Evolutionary conservation across 306 rosid species (phyloP), one percentile per base, ranked within the genome.

Genomic region (Ziziphus jujuba): DNA sequence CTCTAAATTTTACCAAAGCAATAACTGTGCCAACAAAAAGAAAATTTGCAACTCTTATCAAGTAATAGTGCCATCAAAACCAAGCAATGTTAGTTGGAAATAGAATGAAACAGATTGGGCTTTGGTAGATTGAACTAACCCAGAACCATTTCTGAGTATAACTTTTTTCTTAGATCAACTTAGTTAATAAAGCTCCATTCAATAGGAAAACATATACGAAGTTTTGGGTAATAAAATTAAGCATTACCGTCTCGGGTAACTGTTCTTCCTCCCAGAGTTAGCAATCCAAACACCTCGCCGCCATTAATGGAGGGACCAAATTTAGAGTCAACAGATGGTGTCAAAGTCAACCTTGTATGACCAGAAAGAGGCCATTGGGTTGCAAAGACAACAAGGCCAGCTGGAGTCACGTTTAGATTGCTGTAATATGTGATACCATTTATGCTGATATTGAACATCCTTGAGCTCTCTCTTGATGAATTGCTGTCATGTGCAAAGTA

Each of bases 321-420:
- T 14, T 75, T 75, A 59, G 96, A 95, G 61, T 55, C 72, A 33
- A 77, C 51, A 65, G 81, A 60, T 59, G 89, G 89, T 58, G 87
- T 90, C 76, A 95, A 66, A 61, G 85, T 86, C 72, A 88, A 28
- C 66, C 69, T 85, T 5, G 90, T 82, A 49, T 70, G 70, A 74
- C 97, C 97, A 65, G 49, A 67, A 72, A 95, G 97, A 79, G 88
- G 99, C 97, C 99, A 95, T 70, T 57, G 72, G 62, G 67, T 68
- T 44, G 97, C 85, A 74, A 87, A 95, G 61, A 90, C 92, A 49
- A 73, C 95, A 68, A 81, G 82, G 31, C 97, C 97, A 5, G 76
- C 75, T 15, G 83, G 65, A 13, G 84, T 79, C 38, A 80, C 90
- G 47, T 77, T 79, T 80, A 95, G 73, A 66, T 72, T 62, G 24